Evolutionary conservation across 2,329 filamentous ascomycete species (phyloP).

Genomic region (Xylariales sp.): DNA sequence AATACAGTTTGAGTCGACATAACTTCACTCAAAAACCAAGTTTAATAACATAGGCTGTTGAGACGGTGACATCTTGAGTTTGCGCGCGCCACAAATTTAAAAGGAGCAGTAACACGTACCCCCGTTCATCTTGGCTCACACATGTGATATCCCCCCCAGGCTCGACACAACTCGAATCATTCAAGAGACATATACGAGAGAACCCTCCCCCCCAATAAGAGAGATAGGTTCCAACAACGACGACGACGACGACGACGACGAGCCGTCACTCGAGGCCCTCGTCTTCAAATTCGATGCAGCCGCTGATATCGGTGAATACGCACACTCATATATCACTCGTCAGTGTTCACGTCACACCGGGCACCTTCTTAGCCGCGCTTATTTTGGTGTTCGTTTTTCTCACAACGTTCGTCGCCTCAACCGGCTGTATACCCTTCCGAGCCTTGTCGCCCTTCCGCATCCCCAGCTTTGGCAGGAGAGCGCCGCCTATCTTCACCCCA

Average conservation of each 20-base stretch:
- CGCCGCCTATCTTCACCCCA: slow-evolving; percentile 16
- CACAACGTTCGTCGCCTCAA: slow-evolving; percentile 59
- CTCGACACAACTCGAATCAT: neutral
- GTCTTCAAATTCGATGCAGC: slow-evolving; percentile 61
- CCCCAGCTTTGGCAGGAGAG: slow-evolving; percentile 25
- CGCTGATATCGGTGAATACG: slow-evolving; percentile 70
- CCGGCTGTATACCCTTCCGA: slow-evolving; percentile 52
- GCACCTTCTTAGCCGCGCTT: slow-evolving; percentile 66
- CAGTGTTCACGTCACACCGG: slow-evolving; percentile 68
- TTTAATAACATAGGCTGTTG: slow-evolving; percentile 23
- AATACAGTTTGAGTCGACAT: slow-evolving; percentile 17
- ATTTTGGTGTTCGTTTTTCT: slow-evolving; percentile 63
- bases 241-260: slow-evolving; percentile 28
- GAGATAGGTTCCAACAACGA: slow-evolving; percentile 20
- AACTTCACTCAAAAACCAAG: slow-evolving; percentile 8
- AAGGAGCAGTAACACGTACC: neutral
- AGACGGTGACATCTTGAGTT: slow-evolving; percentile 10
- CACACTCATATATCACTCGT: slow-evolving; percentile 71
- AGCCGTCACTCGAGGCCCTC: slow-evolving; percentile 31
- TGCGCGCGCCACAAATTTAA: slow-evolving; percentile 25
- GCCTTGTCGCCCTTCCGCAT: slow-evolving; percentile 49
- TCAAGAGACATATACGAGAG: neutral
- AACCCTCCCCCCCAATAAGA: neutral
- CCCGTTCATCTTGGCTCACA: neutral
- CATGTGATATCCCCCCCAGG: neutral